Evolutionary conservation across 108 stramenopile species (phyloP).

Genomic region (Fragilaria radians): DNA sequence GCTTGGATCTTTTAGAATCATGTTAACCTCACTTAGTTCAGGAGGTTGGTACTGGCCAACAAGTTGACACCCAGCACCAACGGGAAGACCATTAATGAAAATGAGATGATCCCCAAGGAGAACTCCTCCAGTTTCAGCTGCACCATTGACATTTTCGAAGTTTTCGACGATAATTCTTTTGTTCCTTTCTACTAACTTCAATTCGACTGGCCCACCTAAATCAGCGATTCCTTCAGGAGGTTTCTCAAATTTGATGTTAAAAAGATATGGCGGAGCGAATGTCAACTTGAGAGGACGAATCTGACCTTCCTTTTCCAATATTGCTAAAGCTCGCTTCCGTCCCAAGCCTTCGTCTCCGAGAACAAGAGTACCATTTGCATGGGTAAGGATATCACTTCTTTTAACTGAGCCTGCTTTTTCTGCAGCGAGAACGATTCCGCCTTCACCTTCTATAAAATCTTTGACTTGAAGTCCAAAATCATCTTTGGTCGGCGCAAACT

Average conservation of each 20-base stretch:
- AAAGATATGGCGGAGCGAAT: constrained; percentile 58
- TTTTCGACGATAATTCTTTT: constrained; percentile 55
- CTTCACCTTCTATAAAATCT: constrained; percentile 42
- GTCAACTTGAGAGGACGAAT: constrained; percentile 57
- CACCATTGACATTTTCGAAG: constrained; percentile 61
- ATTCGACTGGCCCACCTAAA: constrained; percentile 63
- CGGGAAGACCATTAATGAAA: constrained; percentile 74
- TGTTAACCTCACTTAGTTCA: constrained; percentile 42
- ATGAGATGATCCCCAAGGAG: constrained; percentile 79
- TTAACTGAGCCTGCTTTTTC: constrained; percentile 41
- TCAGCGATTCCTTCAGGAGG: constrained; percentile 12
- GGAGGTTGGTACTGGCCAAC: constrained; percentile 31
- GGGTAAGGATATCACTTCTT: constrained; percentile 55
- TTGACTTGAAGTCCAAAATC: constrained; percentile 50
- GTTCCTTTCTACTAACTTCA: constrained; percentile 45
- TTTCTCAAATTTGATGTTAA: constrained; percentile 40
- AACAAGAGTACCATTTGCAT: constrained; percentile 61
- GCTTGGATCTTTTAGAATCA: constrained; percentile 35
- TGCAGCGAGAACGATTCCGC: constrained; percentile 46
- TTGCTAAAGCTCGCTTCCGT: constrained; percentile 36
- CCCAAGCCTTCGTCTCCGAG: constrained; percentile 53
- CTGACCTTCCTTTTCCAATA: constrained; percentile 45
- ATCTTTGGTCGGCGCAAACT: constrained; percentile 54
- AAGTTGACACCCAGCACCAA: constrained; percentile 75
- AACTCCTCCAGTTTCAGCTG: constrained; percentile 61